Percentiles rank a stretch among this genome's conserved stretches.
These are phyloP conservation scores for Sporothrix brasiliensis DNA, from an alignment of 2,329 filamentous ascomycete genomes.

Conservation along the genomic window DNA sequence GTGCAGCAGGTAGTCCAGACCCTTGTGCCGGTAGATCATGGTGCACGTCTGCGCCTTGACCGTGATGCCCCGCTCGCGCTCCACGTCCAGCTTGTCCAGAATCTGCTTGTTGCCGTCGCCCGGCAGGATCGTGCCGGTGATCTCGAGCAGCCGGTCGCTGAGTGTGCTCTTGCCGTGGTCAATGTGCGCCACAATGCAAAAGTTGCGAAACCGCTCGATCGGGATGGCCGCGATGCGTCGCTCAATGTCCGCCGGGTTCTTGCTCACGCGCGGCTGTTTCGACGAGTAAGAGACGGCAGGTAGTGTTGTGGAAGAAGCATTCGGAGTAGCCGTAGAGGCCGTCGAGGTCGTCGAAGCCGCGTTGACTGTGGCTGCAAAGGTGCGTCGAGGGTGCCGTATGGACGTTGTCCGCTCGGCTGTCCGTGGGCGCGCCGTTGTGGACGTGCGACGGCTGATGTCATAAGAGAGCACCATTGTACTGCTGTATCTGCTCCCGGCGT, in stretches of 20 bases:
- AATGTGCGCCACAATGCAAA: constrained; percentile 98
- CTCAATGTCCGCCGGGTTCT: constrained; percentile 50
- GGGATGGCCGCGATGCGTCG: constrained; percentile 72
- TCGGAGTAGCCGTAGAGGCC: background rate
- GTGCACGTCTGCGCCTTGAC: constrained; percentile 98
- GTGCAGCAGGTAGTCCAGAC: constrained; percentile 88
- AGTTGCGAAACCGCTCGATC: constrained; percentile 83
- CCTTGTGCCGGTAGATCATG: constrained; percentile 90
- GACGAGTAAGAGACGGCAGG: background rate
- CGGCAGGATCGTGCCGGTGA: constrained; percentile 87
- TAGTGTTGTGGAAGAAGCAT: background rate
- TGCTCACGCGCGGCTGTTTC: constrained; percentile 28
- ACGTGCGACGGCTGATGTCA: background rate
- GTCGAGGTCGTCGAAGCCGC: background rate
- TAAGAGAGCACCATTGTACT: background rate
- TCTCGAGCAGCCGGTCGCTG: constrained; percentile 86
- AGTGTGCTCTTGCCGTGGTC: constrained; percentile 98
- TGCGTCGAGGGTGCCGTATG: background rate
- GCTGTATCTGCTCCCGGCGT: background rate
- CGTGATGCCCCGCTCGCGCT: constrained; percentile 93
- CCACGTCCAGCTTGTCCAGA: constrained; percentile 94
- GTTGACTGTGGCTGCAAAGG: background rate
- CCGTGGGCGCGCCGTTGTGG: background rate
- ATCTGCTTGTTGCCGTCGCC: constrained; percentile 89
- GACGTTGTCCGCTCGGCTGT: background rate